Base-by-base conservation (phyloP, 352 stramenopile genomes). In the Globisporangium carolinianum region DNA sequence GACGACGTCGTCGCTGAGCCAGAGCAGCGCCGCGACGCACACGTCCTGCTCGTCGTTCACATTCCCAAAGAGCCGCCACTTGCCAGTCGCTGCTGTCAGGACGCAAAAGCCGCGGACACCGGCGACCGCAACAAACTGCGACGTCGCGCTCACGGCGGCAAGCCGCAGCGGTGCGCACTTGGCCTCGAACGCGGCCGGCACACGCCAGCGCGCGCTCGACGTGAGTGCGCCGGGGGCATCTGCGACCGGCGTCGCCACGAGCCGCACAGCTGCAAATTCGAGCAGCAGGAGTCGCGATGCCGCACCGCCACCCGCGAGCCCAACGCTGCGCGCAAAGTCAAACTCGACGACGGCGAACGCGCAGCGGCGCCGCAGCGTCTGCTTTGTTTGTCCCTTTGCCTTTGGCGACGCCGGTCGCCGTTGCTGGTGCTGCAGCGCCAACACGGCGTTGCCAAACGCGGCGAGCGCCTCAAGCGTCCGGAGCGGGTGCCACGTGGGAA, bases 21-120 rank as follows among this genome's bases (percentile, higher is more conserved):
- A 94, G 3, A 80, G 41, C 17, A 94, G 61, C 18, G 82, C 70
- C 41, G 81, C 75, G 1, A 91, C 79, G 3, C 67, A 62, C 58
- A 92, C 71, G 46, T 91, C 83, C 47, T 89, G 82, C 58, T 94
- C 85, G 36, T 92, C 79, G 49, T 90, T 84, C 41, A 92, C 79
- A 43, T 92, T 94, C 41, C 85, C 85, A 68, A 94, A 94, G 58
- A 89, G 66, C 4, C 82, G 70, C 85, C 85, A 94, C 60, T 91
- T 91, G 36, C 73, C 76, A 6, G 73, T 89, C 14, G 63, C 45
- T 35, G 80, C 18, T 43, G 92, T 91, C 3, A 89, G 63, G 38
- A 94, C 51, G 53, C 79, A 91, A 47, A 94, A 91, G 1, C 82
- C 85, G 55, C 72, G 66, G 60, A 87, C 71, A 9, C 85, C 85